Base-by-base conservation (phyloP, 768 basidiomycete genomes). In the Naganishia vaughanmartiniae region DNA sequence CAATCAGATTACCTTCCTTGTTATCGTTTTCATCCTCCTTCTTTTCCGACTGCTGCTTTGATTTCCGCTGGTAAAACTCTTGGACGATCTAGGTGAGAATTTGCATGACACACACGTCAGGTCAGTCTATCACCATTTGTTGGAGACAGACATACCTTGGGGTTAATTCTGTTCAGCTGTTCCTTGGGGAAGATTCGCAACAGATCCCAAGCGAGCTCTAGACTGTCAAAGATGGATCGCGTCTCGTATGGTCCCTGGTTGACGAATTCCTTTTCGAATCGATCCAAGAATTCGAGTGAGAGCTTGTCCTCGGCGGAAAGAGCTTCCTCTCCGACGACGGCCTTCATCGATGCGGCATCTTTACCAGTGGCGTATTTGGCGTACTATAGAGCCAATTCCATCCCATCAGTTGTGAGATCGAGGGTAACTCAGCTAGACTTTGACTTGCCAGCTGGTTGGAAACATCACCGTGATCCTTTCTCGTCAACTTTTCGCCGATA, bases 171-270 rank as follows among this genome's bases (percentile, higher is more conserved):
- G 85, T 97, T 98, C 74, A 98, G 86, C 82, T 93, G 91, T 83
- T 97, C 95, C 83, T 94, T 93, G 72, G 96, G 96, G 91, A 98
- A 99, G 80, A 95, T 95, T 75, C 96, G 90, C 75, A 99, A 86
- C 65, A 99, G 83, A 28, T 90, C 89, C 96, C 96, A 99, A 26
- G 93, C 96, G 67, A 98, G 85, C 83, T 99, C 96, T 54, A 99
- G 87, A 63, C 93, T 94, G 77, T 99, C 95, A 80, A 96, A 96
- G 83, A 99, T 90, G 65, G 91, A 92, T 70, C 96, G 88, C 57
- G 93, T 89, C 83, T 98, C 96, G 48, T 70, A 79, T 85, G 73
- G 72, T 89, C 93, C 93, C 87, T 99, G 96, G 42, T 91, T 91
- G 53, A 99, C 96, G 82, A 98, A 99, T 76, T 94, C 89, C 67